phyloP scores from a whole-genome alignment of 257 asterid genomes.

The Sherardia arvensis region DNA sequence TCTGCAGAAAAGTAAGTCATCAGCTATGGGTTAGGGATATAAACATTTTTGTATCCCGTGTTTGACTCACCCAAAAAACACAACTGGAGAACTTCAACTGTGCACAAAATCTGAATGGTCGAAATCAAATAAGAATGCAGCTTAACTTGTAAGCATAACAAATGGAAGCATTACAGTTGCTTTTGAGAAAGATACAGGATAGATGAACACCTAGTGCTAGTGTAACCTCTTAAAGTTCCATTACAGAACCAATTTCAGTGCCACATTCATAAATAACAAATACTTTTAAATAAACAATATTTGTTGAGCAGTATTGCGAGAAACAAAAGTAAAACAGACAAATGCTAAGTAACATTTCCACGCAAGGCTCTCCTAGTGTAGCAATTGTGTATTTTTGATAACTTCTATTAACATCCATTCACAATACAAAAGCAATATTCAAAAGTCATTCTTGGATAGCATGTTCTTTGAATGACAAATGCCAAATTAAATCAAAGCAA shows the following conservation, averaged over 20 bases:
- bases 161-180: no score
- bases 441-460: not conserved
- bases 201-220: not conserved
- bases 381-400: not conserved
- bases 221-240: not conserved
- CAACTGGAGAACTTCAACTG: not conserved
- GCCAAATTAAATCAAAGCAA: not conserved
- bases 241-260: not conserved
- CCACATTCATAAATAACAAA: not conserved
- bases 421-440: not conserved
- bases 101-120: not conserved
- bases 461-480: not conserved
- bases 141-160: not conserved
- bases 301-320: not conserved
- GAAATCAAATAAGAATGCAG: not conserved
- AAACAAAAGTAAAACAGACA: not conserved
- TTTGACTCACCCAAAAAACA: not conserved
- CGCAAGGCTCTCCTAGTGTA: not conserved
- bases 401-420: not conserved
- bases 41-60: not conserved
- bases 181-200: not conserved
- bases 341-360: not conserved
- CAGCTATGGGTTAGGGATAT: slow-evolving; percentile 8
- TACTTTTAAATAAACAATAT: not conserved
- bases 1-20: slow-evolving; percentile 36